phyloP scores from a whole-genome alignment of 805 yeast species.

The Yamadazyma sp. region DNA sequence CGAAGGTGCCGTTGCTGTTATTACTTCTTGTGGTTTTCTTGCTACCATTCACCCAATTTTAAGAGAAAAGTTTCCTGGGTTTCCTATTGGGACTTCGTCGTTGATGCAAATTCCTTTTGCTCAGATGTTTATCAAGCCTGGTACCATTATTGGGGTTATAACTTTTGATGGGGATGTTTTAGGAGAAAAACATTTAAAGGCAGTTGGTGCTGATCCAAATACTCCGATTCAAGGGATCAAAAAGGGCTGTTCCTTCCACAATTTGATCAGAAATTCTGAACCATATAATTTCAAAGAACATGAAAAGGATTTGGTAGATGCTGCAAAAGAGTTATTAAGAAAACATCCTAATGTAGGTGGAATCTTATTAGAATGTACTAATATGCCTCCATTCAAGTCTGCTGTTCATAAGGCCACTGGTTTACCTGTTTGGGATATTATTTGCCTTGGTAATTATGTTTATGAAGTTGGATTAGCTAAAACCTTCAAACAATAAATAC shows the following conservation, averaged over 20 bases:
- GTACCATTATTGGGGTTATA: slow-evolving; percentile 22
- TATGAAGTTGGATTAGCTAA: slow-evolving; percentile 12
- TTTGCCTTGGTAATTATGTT: slow-evolving; percentile 29
- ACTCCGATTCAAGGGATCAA: slow-evolving; percentile 14
- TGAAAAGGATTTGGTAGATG: slow-evolving; percentile 16
- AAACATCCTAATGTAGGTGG: slow-evolving; percentile 17
- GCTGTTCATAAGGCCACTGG: slow-evolving; percentile 20
- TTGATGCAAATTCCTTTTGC: slow-evolving; percentile 27
- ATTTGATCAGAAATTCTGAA: slow-evolving; percentile 15
- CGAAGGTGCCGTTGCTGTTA: slow-evolving; percentile 30
- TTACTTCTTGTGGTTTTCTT: slow-evolving; percentile 34
- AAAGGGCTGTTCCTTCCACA: slow-evolving; percentile 9
- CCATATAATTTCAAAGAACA: slow-evolving; percentile 21
- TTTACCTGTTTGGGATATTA: slow-evolving; percentile 29
- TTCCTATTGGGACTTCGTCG: slow-evolving; percentile 31
- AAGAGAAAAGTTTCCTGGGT: slow-evolving; percentile 14
- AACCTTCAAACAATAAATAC: slow-evolving; percentile 1
- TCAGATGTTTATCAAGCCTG: slow-evolving; percentile 14
- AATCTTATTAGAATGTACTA: slow-evolving; percentile 30
- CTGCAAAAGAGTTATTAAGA: slow-evolving; percentile 1
- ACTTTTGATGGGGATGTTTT: slow-evolving; percentile 25
- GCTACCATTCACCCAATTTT: slow-evolving; percentile 26
- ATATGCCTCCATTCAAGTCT: slow-evolving; percentile 30
- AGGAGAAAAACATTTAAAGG: slow-evolving; percentile 24
- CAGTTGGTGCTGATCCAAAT: slow-evolving; percentile 22